Evolutionary conservation across 164 flowering plant species (phyloP), one percentile per base, ranked within the genome.

Genomic region (Tinospora cordifolia): DNA sequence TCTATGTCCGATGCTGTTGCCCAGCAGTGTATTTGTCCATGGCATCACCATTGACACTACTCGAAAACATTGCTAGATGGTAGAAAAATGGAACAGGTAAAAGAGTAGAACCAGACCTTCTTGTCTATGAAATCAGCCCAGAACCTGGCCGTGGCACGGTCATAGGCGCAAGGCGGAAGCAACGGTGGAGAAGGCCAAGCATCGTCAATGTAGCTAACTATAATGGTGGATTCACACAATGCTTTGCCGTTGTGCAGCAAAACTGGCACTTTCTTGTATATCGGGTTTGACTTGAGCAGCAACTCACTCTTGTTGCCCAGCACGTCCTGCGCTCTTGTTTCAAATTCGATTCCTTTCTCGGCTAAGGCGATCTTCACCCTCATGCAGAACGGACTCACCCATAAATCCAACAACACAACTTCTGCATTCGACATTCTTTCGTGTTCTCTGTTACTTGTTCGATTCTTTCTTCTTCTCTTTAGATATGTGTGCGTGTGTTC

Each of bases 111-210:
- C 47, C 60, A 5, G 27, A 81, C 87, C 87, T 84, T 84, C 58
- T 85, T 87, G 75, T 83, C 88, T 9, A 81, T 70, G 75, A 67
- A 83, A 66, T 87, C 88, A 10, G 81, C 82, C 88, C 88, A 87
- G 70, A 87, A 87, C 41, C 83, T 71, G 25, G 85, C 85, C 30
- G 70, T 79, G n/a, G 85, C 72, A 2, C 77, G 62, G 1, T 21
- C 84, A 54, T 83, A 81, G 1, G 88, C 24, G 19, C 77, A 81
- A 1, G 83, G 8, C 3, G 87, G 88, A 39, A 85, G 84, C 72
- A 87, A 71, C 3, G 87, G 66, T 0, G 83, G 81, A 1, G 81
- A 78, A 62, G 85, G 78, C 87, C 87, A 87, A 39, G 78, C 64
- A 62, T 85, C 87, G 2, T 87, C 87, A 10, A 87, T 79, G 76